These are phyloP conservation scores for Coemansia sp. DNA, from an alignment of 192 early-diverging fungal genomes.

Conservation along the genomic window DNA sequence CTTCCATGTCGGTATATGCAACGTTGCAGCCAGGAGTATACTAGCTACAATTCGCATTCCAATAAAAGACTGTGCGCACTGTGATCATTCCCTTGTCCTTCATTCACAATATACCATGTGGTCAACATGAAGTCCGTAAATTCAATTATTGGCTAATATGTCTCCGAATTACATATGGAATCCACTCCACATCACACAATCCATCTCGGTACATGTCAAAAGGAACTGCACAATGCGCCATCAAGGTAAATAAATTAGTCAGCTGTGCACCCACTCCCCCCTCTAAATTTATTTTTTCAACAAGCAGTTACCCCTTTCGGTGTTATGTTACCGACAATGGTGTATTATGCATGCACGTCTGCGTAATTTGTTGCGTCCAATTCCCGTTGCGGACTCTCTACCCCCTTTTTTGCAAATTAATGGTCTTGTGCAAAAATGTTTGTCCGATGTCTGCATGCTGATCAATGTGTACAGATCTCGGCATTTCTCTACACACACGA, in stretches of 20 bases:
- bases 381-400: background rate
- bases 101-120: background rate
- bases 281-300: background rate
- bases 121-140: conserved; percentile 2
- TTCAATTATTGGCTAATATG: conserved; percentile 2
- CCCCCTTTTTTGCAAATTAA: background rate
- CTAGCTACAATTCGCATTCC: background rate
- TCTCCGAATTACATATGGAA: conserved; percentile 1
- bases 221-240: background rate
- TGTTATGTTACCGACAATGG: conserved; percentile 1
- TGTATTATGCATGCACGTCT: background rate
- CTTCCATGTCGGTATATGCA: background rate
- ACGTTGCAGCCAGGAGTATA: background rate
- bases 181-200: background rate
- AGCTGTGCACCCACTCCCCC: background rate
- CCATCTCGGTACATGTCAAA: background rate
- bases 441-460: no score
- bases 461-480: background rate
- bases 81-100: no score
- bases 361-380: background rate
- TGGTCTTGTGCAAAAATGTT: background rate
- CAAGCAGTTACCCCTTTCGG: background rate
- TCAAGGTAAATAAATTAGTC: background rate
- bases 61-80: background rate
- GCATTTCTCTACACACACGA: no score